phyloP scores from a whole-genome alignment of 768 basidiomycete species.

The Lentinula aciculospora region DNA sequence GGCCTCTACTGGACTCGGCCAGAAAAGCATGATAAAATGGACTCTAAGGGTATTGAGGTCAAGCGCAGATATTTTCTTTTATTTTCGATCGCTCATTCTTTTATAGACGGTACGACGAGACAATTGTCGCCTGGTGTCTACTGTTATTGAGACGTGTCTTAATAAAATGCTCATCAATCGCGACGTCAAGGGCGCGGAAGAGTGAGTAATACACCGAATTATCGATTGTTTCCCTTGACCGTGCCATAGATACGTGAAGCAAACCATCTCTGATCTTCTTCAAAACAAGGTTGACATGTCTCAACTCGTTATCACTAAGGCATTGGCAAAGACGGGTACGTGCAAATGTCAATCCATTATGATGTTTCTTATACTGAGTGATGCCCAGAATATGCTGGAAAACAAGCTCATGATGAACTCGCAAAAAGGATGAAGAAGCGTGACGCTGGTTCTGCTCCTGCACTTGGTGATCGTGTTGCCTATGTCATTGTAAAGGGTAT shows the following conservation, averaged over 20 bases:
- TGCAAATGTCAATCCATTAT: background rate
- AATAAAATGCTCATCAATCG: conserved; percentile 97
- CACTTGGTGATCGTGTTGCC: conserved; percentile 97
- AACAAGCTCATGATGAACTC: conserved; percentile 95
- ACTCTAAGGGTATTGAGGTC: conserved; percentile 98
- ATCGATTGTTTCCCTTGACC: background rate
- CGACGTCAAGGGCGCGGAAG: conserved; percentile 90
- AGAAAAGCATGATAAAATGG: conserved; percentile 99
- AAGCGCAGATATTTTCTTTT: conserved; percentile 12
- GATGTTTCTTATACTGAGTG: background rate
- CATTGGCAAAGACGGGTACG: conserved; percentile 80
- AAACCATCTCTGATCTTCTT: conserved; percentile 86
- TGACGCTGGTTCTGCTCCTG: conserved; percentile 96
- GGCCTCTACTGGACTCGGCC: conserved; percentile 95
- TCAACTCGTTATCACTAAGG: conserved; percentile 98
- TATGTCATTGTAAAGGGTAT: conserved; percentile 98
- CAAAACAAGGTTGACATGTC: conserved; percentile 99
- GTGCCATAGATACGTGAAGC: conserved; percentile 77
- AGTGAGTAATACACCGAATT: conserved; percentile 39
- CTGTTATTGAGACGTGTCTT: conserved; percentile 95
- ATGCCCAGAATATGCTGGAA: conserved; percentile 77
- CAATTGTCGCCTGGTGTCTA: conserved; percentile 97
- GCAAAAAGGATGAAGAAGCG: conserved; percentile 95
- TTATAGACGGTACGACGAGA: conserved; percentile 92
- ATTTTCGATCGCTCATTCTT: background rate